Base-by-base conservation (phyloP, 2,329 filamentous ascomycete genomes). In the Fusarium setosum region DNA sequence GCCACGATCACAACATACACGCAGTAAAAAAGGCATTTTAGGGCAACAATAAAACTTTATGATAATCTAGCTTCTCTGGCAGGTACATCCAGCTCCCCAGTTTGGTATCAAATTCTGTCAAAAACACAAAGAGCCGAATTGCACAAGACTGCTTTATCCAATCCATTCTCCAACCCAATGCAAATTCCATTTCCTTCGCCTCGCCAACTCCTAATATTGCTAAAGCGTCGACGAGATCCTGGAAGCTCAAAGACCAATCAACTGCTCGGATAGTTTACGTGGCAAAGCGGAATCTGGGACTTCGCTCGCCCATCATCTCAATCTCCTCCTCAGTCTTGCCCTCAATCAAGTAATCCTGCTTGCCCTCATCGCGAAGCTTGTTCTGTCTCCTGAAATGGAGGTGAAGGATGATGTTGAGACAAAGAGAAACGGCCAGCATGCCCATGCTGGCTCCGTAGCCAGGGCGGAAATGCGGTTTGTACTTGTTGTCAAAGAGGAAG, bases 381-480 rank as follows among this genome's bases (percentile, higher is more conserved):
- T 83, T 83, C 20, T 75, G 67, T 2, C 70, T 59, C 54, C 58
- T 66, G 50, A 77, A 79, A 60, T 78, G 73, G 6, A 73, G 49
- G 35, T 65, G 65, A 1, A 78, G 55, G 2, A 67, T 21, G 5
- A 71, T 34, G 42, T 75, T 74, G 10, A 80, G 71, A 8, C 59
- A 17, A 1, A 75, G 64, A 1, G 77, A 74, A 18, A 79, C 63
- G 2, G 52, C 57, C 0, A 86, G 80, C 76, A 86, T 80, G 1
- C 81, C 79, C 64, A 87, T 78, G 0, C 82, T 83, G 0, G 85
- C 82, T 6, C 76, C 82, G 55, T 87, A 85, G 1, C 85, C 85
- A n/a, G 76, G 79, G 10, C 82, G 71, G 56, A 81, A 88, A 1
- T 77, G 74, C 0, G 84, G 84, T 0, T 75, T 76, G 61, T 84